Base-by-base conservation (phyloP, 2,329 filamentous ascomycete genomes). In the Anthostomella pinea region DNA sequence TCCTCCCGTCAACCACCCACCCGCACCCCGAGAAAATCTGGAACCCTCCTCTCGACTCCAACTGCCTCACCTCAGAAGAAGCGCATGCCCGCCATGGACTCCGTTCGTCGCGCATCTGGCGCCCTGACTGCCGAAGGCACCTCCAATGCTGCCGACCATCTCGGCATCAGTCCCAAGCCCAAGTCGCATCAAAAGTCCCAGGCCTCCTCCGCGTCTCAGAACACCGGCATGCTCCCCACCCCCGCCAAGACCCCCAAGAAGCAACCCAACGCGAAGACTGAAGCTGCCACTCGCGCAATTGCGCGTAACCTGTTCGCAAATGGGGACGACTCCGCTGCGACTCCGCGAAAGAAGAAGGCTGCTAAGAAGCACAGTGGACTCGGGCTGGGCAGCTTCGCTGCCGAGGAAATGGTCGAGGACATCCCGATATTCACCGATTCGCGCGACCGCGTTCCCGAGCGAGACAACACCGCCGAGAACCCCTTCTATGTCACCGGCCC, bases 391-490 rank as follows among this genome's bases (percentile, higher is more conserved):
- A 81, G 77, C 61, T 81, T 83, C 55, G 66, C 63, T 16, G 72
- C 63, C 6, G 74, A 79, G 33, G 72, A 75, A n/a, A 64, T 71
- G 6, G 72, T 78, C 26, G 67, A 72, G 26, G 60, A 70, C n/a
- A 85, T 90, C 49, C 62, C 76, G 46, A 87, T 91, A 53, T 91
- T 81, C 57, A 89, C 83, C 25, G 86, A 93, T 59, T 79, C 85
- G 1, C 83, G 88, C 46, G 89, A 95, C 49, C 81, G 83, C 36
- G 63, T 89, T 26, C 87, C 87, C 14, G 74, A 80, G 45, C 66
- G 78, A 26, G 85, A 88, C 51, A 58, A 65, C n/a, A 79, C 72
- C 48, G 64, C 69, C 6, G 79, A 82, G 17, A 93, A 91, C 56
- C 86, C 86, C 1, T 93, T 91, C 59, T 75, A 80, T 42, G 76